These are phyloP conservation scores for Fusarium citri DNA, from an alignment of 2,329 filamentous ascomycete species.

Conservation along the genomic window DNA sequence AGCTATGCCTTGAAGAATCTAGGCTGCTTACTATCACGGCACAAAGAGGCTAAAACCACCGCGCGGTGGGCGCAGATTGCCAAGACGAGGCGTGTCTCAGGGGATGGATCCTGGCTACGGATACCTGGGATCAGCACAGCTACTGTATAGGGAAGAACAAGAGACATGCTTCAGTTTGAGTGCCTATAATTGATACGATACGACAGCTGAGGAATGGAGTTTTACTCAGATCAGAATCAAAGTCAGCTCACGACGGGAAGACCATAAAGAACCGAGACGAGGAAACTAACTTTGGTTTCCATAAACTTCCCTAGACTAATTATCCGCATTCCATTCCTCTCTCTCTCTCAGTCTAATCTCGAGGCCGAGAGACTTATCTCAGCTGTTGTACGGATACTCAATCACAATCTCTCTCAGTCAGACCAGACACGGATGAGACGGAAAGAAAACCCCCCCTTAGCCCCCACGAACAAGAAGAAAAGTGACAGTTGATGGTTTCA, in stretches of 20 bases:
- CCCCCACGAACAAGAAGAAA: constrained; percentile 15
- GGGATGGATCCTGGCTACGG: constrained; percentile 39
- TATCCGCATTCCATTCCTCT: constrained; percentile 29
- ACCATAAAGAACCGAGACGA: constrained; percentile 18
- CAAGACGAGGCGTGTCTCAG: constrained; percentile 46
- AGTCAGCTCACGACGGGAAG: constrained; percentile 14
- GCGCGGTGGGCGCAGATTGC: constrained; percentile 32
- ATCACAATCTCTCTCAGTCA: background rate
- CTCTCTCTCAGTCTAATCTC: background rate
- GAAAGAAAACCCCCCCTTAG: background rate
- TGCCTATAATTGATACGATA: constrained; percentile 4
- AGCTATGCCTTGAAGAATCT: constrained; percentile 31
- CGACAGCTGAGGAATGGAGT: constrained; percentile 44
- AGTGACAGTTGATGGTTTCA: constrained; percentile 27
- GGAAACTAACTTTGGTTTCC: background rate
- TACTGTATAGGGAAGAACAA: constrained; percentile 4
- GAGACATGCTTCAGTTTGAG: constrained; percentile 8
- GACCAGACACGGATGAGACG: constrained; percentile 8
- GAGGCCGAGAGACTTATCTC: background rate
- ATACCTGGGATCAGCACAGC: constrained; percentile 33
- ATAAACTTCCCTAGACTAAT: constrained; percentile 16
- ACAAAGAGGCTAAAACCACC: constrained; percentile 34
- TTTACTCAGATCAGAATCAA: background rate
- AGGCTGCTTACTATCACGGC: constrained; percentile 20
- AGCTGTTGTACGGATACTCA: background rate